Conservation (phyloP, 441 rosid genomes). For the Sinapis alba region DNA sequence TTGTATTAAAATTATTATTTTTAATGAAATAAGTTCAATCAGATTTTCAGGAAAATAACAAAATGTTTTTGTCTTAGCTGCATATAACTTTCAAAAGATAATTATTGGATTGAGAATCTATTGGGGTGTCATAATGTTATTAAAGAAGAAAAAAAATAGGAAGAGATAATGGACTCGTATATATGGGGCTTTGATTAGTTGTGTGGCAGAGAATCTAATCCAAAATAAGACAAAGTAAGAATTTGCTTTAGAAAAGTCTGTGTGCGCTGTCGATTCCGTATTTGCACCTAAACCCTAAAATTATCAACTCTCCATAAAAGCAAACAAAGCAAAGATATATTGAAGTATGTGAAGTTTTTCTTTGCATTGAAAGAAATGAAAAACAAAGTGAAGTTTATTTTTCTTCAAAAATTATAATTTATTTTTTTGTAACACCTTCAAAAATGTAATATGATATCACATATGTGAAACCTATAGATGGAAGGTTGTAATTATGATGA, state of each 20-base stretch:
- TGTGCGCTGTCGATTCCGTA: background rate
- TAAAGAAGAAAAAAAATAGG: conserved; percentile 18
- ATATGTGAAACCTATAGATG: background rate
- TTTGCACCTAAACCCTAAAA: background rate
- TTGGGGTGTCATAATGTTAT: conserved; percentile 15
- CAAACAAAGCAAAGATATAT: background rate
- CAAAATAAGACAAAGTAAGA: conserved; percentile 1
- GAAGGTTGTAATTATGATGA: background rate
- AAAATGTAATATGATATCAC: too few relatives aligned
- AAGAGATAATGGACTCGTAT: conserved; percentile 34
- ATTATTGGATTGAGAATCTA: conserved; percentile 30
- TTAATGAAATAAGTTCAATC: background rate
- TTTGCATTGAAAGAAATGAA: too few relatives aligned
- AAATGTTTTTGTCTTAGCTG: background rate
- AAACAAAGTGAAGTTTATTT: too few relatives aligned
- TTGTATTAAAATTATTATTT: background rate
- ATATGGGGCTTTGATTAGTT: conserved; percentile 21
- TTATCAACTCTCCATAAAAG: background rate
- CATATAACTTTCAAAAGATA: conserved; percentile 6
- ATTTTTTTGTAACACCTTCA: too few relatives aligned
- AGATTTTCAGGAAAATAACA: background rate
- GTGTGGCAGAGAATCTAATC: background rate
- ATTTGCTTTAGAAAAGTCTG: conserved; percentile 1
- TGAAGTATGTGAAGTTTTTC: background rate
- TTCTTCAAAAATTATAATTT: too few relatives aligned